phyloP scores from a whole-genome alignment of 2,329 filamentous ascomycete genomes.

The Raffaelea arxii region DNA sequence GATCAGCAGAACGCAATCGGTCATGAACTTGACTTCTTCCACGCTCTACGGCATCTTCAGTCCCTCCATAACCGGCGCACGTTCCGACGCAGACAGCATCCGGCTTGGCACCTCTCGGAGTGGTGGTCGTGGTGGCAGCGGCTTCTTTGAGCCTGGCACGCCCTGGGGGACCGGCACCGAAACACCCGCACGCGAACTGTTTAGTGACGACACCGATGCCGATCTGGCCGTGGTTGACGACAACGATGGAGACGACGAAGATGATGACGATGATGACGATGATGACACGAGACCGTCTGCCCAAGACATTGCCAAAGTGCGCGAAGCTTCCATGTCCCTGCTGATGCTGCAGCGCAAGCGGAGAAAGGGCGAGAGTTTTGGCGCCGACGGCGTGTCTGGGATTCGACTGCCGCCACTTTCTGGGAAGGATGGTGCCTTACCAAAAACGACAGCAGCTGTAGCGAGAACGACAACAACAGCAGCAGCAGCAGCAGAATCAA shows the following conservation, averaged over 20 bases:
- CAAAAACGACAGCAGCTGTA: constrained; percentile 20
- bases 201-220: background rate
- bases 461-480: constrained; percentile 17
- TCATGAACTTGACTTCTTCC: constrained; percentile 78
- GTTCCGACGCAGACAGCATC: constrained; percentile 11
- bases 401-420: background rate
- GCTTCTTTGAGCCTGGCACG: constrained; percentile 43
- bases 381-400: background rate
- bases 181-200: constrained; percentile 39
- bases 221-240: background rate
- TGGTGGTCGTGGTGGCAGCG: constrained; percentile 2
- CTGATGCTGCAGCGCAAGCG: constrained; percentile 11
- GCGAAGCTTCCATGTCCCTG: constrained; percentile 10
- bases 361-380: constrained; percentile 1
- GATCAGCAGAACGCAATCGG: constrained; percentile 62
- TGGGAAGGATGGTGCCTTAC: too few relatives aligned
- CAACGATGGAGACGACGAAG: background rate
- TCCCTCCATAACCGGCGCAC: constrained; percentile 33
- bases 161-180: constrained; percentile 73
- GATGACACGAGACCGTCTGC: background rate
- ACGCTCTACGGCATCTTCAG: constrained; percentile 90
- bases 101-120: constrained; percentile 24
- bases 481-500: constrained; percentile 6
- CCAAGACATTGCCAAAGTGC: constrained; percentile 12
- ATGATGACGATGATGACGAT: background rate